A percentile compares a stretch with the other conserved stretches of the same genome.
phyloP scores from a whole-genome alignment of 805 yeast genomes.

The Cyberlindnera petersonii region DNA sequence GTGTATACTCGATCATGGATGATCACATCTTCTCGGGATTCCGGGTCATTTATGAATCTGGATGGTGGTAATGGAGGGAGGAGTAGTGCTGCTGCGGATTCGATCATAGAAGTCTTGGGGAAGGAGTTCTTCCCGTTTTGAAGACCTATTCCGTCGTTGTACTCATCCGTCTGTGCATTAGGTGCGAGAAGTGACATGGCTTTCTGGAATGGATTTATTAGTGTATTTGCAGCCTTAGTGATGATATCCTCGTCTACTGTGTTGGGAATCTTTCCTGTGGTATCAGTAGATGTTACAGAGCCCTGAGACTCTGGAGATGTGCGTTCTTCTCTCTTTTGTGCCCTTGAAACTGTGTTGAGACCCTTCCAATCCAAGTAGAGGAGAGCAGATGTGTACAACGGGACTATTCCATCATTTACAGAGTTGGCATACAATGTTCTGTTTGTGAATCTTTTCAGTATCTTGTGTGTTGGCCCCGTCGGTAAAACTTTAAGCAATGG shows the following conservation, averaged over 20 bases:
- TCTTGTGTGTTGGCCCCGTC: conserved; percentile 59
- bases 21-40: conserved; percentile 51
- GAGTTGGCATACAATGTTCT: conserved; percentile 76
- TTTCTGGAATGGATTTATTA: conserved; percentile 41
- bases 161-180: conserved; percentile 15
- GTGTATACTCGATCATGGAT: conserved; percentile 66
- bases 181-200: conserved; percentile 43
- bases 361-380: conserved; percentile 55
- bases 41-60: conserved; percentile 61
- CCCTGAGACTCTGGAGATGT: neutral
- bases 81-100: conserved; percentile 62
- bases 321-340: conserved; percentile 5
- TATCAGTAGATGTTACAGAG: neutral
- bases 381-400: conserved; percentile 67
- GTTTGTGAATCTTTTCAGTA: conserved; percentile 52
- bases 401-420: conserved; percentile 78
- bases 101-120: conserved; percentile 66
- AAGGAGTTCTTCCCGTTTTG: conserved; percentile 29
- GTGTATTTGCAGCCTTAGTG: conserved; percentile 25
- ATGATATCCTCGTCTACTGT: conserved; percentile 16
- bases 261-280: conserved; percentile 17
- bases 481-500: conserved; percentile 64
- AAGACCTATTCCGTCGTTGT: conserved; percentile 1
- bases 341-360: conserved; percentile 14
- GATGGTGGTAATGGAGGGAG: conserved; percentile 68